Evolutionary conservation across 2,329 filamentous ascomycete species (phyloP).

Genomic region (Cladosporium halotolerans): DNA sequence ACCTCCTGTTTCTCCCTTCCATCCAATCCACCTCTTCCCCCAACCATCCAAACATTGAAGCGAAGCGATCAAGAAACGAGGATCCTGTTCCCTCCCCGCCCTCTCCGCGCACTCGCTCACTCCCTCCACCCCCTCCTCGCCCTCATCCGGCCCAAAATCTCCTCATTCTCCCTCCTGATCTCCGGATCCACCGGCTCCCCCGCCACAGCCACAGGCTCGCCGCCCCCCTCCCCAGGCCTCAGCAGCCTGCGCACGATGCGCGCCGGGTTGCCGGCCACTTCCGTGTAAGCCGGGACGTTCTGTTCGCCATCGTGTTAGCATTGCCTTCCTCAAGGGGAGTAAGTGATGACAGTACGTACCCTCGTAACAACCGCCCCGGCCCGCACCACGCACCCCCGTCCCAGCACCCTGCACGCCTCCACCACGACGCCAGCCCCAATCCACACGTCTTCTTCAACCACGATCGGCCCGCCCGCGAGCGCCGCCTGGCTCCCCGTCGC

Average conservation of each 20-base stretch:
- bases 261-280: slow-evolving; percentile 43
- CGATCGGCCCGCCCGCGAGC: slow-evolving; percentile 63
- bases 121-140: not conserved
- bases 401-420: slow-evolving; percentile 49
- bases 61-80: too few relatives aligned
- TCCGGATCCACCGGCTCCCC: not conserved
- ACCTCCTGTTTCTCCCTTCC: too few relatives aligned
- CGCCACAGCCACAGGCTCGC: not conserved
- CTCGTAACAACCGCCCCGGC: slow-evolving; percentile 51
- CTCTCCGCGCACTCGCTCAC: not conserved
- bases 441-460: slow-evolving; percentile 67
- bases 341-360: slow-evolving; percentile 32
- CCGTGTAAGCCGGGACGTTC: slow-evolving; percentile 42
- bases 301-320: slow-evolving; percentile 16
- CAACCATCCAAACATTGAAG: too few relatives aligned
- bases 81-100: too few relatives aligned
- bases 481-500: slow-evolving; percentile 68
- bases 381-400: slow-evolving; percentile 47
- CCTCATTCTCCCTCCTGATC: not conserved
- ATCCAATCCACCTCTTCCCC: too few relatives aligned
- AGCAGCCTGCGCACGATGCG: slow-evolving; percentile 41
- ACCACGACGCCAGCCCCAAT: slow-evolving; percentile 60
- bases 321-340: slow-evolving; percentile 15
- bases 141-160: not conserved
- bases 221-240: not conserved